These are phyloP conservation scores for Symbiodinium natans DNA, from an alignment of 73 alveolate species.

Conservation along the genomic window DNA sequence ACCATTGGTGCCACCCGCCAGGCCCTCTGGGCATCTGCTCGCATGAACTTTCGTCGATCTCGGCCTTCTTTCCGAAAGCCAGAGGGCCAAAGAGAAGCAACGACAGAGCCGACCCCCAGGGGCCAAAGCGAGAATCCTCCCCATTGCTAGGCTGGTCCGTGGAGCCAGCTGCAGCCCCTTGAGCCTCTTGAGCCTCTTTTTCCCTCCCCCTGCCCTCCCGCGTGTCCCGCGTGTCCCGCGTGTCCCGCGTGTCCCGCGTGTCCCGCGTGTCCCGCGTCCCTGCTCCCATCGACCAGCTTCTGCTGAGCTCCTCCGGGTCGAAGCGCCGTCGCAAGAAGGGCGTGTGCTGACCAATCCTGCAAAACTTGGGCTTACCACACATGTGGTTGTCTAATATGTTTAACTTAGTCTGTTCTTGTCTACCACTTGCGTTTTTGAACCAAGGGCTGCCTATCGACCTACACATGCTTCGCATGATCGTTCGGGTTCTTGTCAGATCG, in stretches of 20 bases:
- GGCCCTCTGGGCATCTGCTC: background rate
- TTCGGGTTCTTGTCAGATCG: too few relatives aligned
- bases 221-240: background rate
- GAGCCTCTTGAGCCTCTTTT: too few relatives aligned
- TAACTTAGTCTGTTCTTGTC: too few relatives aligned
- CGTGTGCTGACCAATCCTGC: background rate
- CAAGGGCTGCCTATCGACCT: too few relatives aligned
- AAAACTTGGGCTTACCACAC: too few relatives aligned
- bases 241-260: background rate
- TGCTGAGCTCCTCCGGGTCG: slow-evolving; percentile 1
- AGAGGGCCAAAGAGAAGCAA: slow-evolving; percentile 64
- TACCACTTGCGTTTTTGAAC: too few relatives aligned
- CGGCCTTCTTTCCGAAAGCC: background rate
- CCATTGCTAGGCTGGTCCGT: too few relatives aligned
- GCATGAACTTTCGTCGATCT: background rate
- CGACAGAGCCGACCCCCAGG: slow-evolving; percentile 84
- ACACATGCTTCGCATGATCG: too few relatives aligned
- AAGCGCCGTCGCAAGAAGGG: background rate
- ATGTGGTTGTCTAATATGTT: too few relatives aligned
- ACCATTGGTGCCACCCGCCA: slow-evolving; percentile 41
- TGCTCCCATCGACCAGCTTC: background rate
- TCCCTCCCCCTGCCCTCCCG: background rate
- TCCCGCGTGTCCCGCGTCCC: background rate
- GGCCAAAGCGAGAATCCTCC: background rate
- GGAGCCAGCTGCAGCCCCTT: too few relatives aligned